Evolutionary conservation across 192 early-diverging fungal genomes (phyloP), one percentile per base, ranked within the genome.

Genomic region (Gigaspora rosea): DNA sequence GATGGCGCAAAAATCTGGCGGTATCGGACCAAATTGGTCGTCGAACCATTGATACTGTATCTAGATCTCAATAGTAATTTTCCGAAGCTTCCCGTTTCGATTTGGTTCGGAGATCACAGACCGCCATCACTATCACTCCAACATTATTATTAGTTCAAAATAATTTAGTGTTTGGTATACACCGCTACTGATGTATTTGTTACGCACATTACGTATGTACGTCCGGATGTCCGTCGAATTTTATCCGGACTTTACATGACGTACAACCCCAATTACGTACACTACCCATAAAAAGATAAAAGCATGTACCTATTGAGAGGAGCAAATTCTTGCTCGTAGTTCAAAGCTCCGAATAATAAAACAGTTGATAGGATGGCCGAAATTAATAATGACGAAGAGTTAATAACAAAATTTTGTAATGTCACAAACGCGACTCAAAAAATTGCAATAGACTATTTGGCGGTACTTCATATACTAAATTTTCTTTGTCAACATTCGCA

Each of bases 401-500:
- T 18, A 8, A 71, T 71, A 52, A 3, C 1, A 32, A 4, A 71
- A 36, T 93, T 93, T 80, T 90, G 90, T 69, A 83, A 82, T 59
- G 83, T 94, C 36, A 97, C 95, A 4, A 89, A 89, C 56, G 87
- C 92, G n/a, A 86, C 85, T 78, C 83, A 90, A n/a, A 87, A 90
- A 33, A 85, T 90, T 22, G 95, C 94, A 13, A 80, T 81, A 13
- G 80, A 76, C 54, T 97, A 94, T 76, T 81, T 95, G 35, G 84
- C 86, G 78, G 92, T 93, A 84, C 67, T 80, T 77, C 18, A 47
- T 3, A 64, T 18, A 47, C 15, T 32, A 33, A 62, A 65, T 49
- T 10, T 27, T 54, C 18, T 58, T 16, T 41, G 41, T 41, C 7
- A 41, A 41, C 41, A 41, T 41, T 41, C 41, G 41, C 41, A 41